phyloP scores from a whole-genome alignment of 495 filamentous ascomycete species.

The Pyrenula aspistea region DNA sequence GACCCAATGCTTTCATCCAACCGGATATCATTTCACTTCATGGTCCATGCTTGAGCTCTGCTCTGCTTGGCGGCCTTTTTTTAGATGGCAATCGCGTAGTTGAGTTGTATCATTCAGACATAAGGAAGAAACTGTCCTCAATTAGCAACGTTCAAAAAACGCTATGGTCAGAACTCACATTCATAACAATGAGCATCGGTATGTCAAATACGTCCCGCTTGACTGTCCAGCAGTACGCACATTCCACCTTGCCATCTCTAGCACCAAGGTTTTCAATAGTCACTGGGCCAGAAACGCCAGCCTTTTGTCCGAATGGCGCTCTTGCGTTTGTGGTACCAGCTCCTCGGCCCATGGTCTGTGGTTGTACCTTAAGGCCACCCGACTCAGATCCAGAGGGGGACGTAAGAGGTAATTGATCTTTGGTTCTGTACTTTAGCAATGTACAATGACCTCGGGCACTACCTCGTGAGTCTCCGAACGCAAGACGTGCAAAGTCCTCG shows the following conservation, averaged over 20 bases:
- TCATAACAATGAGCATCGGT: constrained; percentile 95
- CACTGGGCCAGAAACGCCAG: constrained; percentile 62
- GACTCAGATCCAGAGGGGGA: background rate
- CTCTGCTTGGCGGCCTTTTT: no score
- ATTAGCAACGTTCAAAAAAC: background rate
- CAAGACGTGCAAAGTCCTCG: constrained; percentile 84
- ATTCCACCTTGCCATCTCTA: constrained; percentile 85
- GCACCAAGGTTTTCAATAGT: constrained; percentile 63
- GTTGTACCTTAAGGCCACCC: constrained; percentile 2
- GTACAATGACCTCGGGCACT: constrained; percentile 74
- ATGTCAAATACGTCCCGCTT: constrained; percentile 97
- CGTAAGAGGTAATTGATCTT: constrained; percentile 42
- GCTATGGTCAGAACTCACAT: constrained; percentile 64
- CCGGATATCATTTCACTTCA: no score
- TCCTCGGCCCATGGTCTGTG: constrained; percentile 3
- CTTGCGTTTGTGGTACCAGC: constrained; percentile 27
- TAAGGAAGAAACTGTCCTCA: background rate
- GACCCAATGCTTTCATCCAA: no score
- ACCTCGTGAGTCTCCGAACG: constrained; percentile 79
- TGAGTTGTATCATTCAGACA: background rate
- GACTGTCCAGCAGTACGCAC: constrained; percentile 91
- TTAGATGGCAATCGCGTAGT: no score
- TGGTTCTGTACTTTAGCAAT: constrained; percentile 79
- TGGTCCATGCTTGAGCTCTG: no score
- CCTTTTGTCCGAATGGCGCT: constrained; percentile 24